Evolutionary conservation across 2,329 filamentous ascomycete genomes (phyloP), one percentile per base, ranked within the genome.

Genomic region (Cercospora beticola): DNA sequence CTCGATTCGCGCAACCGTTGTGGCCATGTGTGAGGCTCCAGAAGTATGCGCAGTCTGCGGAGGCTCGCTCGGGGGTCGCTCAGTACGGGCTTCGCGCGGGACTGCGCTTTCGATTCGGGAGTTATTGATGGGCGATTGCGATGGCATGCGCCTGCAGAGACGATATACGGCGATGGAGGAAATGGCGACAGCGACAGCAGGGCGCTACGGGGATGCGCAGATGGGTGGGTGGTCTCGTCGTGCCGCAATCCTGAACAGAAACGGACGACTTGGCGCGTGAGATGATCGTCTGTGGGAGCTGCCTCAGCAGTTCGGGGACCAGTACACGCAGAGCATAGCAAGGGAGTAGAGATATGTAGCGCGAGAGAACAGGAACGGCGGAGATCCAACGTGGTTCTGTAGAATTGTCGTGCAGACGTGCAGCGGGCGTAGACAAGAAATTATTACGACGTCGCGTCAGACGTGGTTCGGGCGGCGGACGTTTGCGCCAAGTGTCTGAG

Each of bases 11-110:
- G 61, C 65, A 63, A 60, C 18, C 30, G 14, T n/a, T 46, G 33
- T 52, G 62, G 68, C 68, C 68, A 70, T 70, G 62, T 66, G 68
- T 57, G 63, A 61, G 30, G 30, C 33, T 58, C 30, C 54, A 30
- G 54, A 58, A 33, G 8, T n/a, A 31, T 4, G 54, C 54, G 54
- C 54, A 33, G 21, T 52, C 26, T 26, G 23, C 46, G 21, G 40
- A 52, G 21, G 30, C 30, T 33, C 57, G 56, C 12, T 59, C 23
- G 58, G 23, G 52, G 62, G 28, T 64, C 65, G 52, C 28, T 64
- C 33, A 40, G 57, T 60, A 64, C 58, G 65, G 52, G 65, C 43
- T 64, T 21, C n/a, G 54, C 58, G 64, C 57, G 57, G 26, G 40
- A 62, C 40, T 5, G 28, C 33, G 23, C 21, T 16, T 26, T 33